phyloP scores from a whole-genome alignment of 805 yeast species.

The Barnettozyma vustinii region DNA sequence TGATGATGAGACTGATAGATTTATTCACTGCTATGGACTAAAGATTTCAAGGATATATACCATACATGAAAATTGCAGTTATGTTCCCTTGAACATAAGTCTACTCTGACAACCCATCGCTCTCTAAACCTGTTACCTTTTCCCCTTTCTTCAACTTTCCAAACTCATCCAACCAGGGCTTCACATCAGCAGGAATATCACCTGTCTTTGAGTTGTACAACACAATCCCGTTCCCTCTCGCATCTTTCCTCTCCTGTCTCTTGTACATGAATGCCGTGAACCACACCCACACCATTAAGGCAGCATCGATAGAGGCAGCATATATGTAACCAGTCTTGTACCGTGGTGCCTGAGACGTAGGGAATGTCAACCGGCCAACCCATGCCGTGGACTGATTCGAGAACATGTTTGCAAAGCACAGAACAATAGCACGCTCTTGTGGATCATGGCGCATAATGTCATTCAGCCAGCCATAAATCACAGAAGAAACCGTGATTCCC shows the following conservation, averaged over 20 bases:
- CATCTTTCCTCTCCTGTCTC: slow-evolving; percentile 27
- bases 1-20: too few species aligned
- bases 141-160: too few species aligned
- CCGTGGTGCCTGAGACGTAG: slow-evolving; percentile 50
- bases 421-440: slow-evolving; percentile 43
- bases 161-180: not conserved
- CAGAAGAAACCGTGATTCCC: slow-evolving; percentile 2
- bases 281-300: too few species aligned
- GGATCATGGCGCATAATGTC: slow-evolving; percentile 53
- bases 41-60: too few species aligned
- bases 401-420: slow-evolving; percentile 40
- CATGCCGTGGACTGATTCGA: slow-evolving; percentile 49
- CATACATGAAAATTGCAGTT: too few species aligned
- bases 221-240: slow-evolving; percentile 34
- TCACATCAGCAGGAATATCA: slow-evolving; percentile 11
- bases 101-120: too few species aligned
- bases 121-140: too few species aligned
- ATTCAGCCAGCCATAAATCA: slow-evolving; percentile 47
- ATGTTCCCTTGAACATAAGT: too few species aligned
- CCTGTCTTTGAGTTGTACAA: slow-evolving; percentile 24
- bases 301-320: slow-evolving; percentile 4
- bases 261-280: slow-evolving; percentile 19
- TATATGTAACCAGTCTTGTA: slow-evolving; percentile 46
- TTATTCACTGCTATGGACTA: too few species aligned
- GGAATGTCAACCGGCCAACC: slow-evolving; percentile 28